Base-by-base conservation (phyloP, 2,329 filamentous ascomycete genomes). In the Tetracladium maxilliforme region DNA sequence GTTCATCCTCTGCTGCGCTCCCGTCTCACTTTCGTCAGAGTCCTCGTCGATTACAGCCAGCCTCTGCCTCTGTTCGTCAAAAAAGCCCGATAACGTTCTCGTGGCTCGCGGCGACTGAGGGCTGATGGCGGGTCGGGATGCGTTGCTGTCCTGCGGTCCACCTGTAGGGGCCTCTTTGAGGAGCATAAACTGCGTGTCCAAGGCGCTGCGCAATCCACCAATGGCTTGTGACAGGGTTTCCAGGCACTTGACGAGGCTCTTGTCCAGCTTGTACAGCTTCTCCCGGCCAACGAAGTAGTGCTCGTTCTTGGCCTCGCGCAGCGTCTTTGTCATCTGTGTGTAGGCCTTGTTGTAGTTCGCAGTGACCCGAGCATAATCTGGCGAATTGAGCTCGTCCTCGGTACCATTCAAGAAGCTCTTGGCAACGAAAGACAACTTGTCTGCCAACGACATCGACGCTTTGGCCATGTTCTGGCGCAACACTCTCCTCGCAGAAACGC, bases 281-380 rank as follows among this genome's bases (percentile, higher is more conserved):
- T 93, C 86, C 4, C 70, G 74, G 3, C 87, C 87, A 5, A 83
- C 48, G 3, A 86, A 56, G 41, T 81, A 93, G 42, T 93, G 81
- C 47, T 95, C 87, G 30, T 82, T 75, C 44, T 87, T 92, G 10
- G 86, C 79, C 47, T 95, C 87, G 33, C 71, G 69, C 9, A 93
- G 58, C 31, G 81, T 76, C 44, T 77, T 81, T 25, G 77, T 70
- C 45, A 94, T 72, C 18, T 70, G 62, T 10, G 64, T 59, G 40
- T 84, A 75, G 3, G 71, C 70, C 4, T 67, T 59, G 35, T 69
- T 71, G 49, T 84, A 87, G 20, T 59, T 59, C 3, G 60, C 54
- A 10, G 65, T 66, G 18, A 74, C 67, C 25, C 64, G 58, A 21
- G 63, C 49, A 43, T 84, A 87, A 9, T 69, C 62, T 3, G 65